Conservation (phyloP, 2,329 filamentous ascomycete genomes). For the Alternaria burnsii region DNA sequence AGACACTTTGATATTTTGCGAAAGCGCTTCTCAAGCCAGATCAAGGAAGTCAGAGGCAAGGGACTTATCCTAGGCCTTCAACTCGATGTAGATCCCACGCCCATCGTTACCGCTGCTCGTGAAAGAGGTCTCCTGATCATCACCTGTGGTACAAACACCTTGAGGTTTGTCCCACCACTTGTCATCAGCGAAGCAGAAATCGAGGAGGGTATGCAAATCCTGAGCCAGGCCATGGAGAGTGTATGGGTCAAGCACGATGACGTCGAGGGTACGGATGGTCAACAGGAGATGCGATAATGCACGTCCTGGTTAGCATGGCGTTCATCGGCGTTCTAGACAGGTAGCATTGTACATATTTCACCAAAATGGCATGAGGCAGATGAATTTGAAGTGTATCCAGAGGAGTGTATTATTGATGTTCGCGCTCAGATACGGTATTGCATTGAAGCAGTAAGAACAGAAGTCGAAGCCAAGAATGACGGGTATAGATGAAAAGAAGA, state of each 20-base stretch:
- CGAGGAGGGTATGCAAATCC: slow-evolving; percentile 74
- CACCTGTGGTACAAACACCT: slow-evolving; percentile 89
- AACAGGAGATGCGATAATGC: slow-evolving; percentile 45
- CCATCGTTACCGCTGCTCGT: slow-evolving; percentile 82
- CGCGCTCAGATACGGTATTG: background rate
- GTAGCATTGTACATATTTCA: background rate
- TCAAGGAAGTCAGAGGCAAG: slow-evolving; percentile 81
- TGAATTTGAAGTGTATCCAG: background rate
- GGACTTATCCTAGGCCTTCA: slow-evolving; percentile 90
- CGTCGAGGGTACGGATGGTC: slow-evolving; percentile 42
- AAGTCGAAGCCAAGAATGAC: background rate
- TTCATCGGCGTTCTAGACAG: slow-evolving; percentile 18
- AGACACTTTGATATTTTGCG: slow-evolving; percentile 66
- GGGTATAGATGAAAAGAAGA: background rate
- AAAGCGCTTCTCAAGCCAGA: slow-evolving; percentile 71
- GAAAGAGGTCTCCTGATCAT: slow-evolving; percentile 90
- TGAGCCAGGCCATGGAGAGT: slow-evolving; percentile 72
- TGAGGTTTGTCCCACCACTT: slow-evolving; percentile 90
- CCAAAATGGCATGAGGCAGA: background rate
- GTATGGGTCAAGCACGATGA: slow-evolving; percentile 57
- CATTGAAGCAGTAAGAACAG: background rate
- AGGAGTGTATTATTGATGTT: background rate
- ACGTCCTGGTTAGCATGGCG: slow-evolving; percentile 27
- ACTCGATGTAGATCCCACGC: slow-evolving; percentile 74
- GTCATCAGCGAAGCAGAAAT: slow-evolving; percentile 84